Base-by-base conservation (phyloP, 768 basidiomycete species). In the Macrolepiota dolichaula region DNA sequence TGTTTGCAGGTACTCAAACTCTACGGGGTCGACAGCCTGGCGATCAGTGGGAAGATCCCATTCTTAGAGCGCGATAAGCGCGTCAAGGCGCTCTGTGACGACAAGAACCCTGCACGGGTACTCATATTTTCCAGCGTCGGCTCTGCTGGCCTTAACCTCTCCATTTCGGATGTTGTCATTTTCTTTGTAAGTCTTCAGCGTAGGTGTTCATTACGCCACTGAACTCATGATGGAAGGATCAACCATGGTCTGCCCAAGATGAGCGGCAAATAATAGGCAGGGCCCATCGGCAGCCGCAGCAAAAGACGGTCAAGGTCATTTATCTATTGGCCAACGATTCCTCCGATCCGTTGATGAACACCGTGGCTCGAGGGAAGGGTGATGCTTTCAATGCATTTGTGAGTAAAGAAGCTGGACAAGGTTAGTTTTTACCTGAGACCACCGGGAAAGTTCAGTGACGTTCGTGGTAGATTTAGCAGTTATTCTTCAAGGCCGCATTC, bases 181-280 rank as follows among this genome's bases (percentile, higher is more conserved):
- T 63, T 72, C 25, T 64, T 72, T n/a, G 69, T 72, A 46, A 64
- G 69, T 50, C 15, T 24, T 29, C 49, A 50, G 7, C 49, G 10
- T 17, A 10, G 10, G 27, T 10, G 7, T 25, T 25, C 6, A 11
- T 50, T 13, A 24, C 38, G 2, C 38, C 6, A 25, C 19, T 50
- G 1, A 29, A 22, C 25, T 1, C 13, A 0, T 1, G 0, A 55
- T 4, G 35, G 10, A 17, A 73, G 71, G 69, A 72, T 32, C 72
- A 74, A 29, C 70, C 71, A 2, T 73, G 70, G 72, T 68, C 66
- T 44, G 63, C 68, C 1, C 68, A 71, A 55, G 68, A 72, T 35
- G 67, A 68, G 32, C 47, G 64, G 1, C 72, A 74, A 47, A 71
- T 71, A 3, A 62, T 58, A 0, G 71, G 71, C 17, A 64, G 68